phyloP scores from a whole-genome alignment of 1,139 yeast species.

The Geotrichum macrosporum region DNA sequence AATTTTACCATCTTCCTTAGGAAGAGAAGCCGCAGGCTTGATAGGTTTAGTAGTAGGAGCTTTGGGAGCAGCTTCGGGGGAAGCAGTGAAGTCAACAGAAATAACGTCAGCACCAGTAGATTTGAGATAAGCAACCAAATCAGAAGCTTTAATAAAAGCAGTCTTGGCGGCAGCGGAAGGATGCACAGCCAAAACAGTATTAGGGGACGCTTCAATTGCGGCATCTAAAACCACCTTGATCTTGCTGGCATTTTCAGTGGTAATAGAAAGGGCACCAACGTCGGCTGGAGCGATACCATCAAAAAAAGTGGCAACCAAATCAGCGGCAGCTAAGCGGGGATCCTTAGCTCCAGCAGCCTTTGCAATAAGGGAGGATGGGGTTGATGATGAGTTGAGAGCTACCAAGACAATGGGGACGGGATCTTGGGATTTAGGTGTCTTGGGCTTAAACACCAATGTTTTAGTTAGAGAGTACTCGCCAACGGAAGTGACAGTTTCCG shows the following conservation, averaged over 20 bases:
- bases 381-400: constrained; percentile 63
- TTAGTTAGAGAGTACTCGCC: constrained; percentile 44
- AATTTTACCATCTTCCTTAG: constrained; percentile 43
- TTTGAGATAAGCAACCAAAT: constrained; percentile 50
- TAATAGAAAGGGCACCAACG: constrained; percentile 32
- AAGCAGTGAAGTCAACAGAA: constrained; percentile 56
- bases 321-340: constrained; percentile 83
- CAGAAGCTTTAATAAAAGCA: constrained; percentile 48
- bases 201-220: constrained; percentile 44
- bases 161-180: constrained; percentile 58
- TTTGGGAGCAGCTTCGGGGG: constrained; percentile 37
- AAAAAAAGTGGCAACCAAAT: constrained; percentile 64
- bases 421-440: constrained; percentile 77
- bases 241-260: constrained; percentile 38
- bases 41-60: constrained; percentile 26
- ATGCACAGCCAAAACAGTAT: constrained; percentile 45
- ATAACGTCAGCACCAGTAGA: constrained; percentile 55
- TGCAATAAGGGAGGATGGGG: constrained; percentile 66
- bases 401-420: constrained; percentile 79
- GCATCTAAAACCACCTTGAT: constrained; percentile 65
- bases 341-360: constrained; percentile 70
- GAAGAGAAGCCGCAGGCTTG: constrained; percentile 17
- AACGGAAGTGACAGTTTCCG: constrained; percentile 22
- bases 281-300: constrained; percentile 52
- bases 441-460: constrained; percentile 83